Evolutionary conservation across 1,284 basidiomycete species (phyloP).

Genomic region (Termitomyces sp.): DNA sequence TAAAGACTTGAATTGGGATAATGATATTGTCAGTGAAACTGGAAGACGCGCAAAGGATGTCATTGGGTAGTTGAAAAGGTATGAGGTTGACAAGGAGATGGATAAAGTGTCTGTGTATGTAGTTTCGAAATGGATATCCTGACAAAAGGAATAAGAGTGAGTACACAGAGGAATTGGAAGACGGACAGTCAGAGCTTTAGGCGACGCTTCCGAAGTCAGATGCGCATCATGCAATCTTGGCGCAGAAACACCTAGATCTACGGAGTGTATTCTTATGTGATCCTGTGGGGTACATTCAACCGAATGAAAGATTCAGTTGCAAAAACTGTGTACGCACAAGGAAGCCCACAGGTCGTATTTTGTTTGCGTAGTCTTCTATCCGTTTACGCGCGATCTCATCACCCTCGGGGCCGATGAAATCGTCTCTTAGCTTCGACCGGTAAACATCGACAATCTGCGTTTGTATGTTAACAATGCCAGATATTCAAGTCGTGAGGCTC

Average conservation of each 20-base stretch:
- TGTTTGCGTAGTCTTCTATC: constrained; percentile 69
- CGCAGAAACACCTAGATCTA: constrained; percentile 67
- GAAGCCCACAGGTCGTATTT: constrained; percentile 60
- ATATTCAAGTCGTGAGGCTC: not conserved
- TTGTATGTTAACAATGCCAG: constrained; percentile 1
- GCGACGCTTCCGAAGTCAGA: constrained; percentile 27
- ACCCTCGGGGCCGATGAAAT: constrained; percentile 57
- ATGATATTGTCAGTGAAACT: constrained; percentile 70
- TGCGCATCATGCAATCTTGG: constrained; percentile 60
- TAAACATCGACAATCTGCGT: constrained; percentile 64
- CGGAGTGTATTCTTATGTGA: constrained; percentile 68
- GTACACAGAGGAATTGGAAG: not conserved
- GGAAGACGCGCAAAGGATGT: constrained; percentile 75
- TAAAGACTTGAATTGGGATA: constrained; percentile 70
- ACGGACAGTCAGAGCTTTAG: constrained; percentile 21
- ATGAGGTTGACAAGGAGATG: constrained; percentile 74
- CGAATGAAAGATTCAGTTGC: not conserved
- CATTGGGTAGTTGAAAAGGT: constrained; percentile 79
- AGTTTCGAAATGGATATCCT: constrained; percentile 63
- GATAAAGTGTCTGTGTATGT: constrained; percentile 69
- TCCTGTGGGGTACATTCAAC: constrained; percentile 41
- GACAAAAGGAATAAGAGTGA: constrained; percentile 5
- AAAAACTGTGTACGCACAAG: constrained; percentile 42
- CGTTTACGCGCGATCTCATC: constrained; percentile 66
- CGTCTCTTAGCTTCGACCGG: constrained; percentile 62